A percentile compares a stretch with the other conserved stretches of the same genome.
Evolutionary conservation across 163 green algal genomes (phyloP).

Genomic region (Volvox carteri): DNA sequence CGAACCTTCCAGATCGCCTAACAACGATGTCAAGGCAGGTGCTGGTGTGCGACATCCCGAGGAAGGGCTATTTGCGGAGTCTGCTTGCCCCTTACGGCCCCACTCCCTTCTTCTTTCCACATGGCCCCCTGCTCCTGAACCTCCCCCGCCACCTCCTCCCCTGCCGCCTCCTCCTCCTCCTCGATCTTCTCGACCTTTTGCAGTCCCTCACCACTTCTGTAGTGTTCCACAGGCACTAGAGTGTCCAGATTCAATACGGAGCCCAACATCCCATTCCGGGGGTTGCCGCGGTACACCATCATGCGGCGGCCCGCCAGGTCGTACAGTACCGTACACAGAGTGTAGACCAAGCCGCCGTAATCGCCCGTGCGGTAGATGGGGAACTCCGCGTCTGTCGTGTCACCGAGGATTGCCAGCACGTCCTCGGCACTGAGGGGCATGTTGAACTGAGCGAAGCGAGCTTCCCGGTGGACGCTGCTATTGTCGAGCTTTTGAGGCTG

Average conservation of each 20-base stretch:
- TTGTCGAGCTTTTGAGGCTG: constrained; percentile 42
- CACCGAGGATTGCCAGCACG: constrained; percentile 49
- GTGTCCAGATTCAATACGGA: constrained; percentile 20
- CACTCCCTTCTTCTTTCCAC: too few relatives aligned
- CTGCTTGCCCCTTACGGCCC: neutral
- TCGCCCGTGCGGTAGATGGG: constrained; percentile 51
- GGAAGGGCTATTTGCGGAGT: too few relatives aligned
- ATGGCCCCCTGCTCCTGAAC: neutral
- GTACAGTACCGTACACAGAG: constrained; percentile 53
- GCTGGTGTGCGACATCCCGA: too few relatives aligned
- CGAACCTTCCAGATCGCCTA: too few relatives aligned
- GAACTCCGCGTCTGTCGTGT: constrained; percentile 43
- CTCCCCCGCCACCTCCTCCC: neutral
- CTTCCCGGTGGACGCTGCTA: constrained; percentile 53
- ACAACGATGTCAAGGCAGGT: too few relatives aligned
- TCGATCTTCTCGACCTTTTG: neutral
- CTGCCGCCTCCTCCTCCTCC: neutral
- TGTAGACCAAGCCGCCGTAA: constrained; percentile 48
- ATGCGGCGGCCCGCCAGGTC: constrained; percentile 25
- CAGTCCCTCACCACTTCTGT: neutral
- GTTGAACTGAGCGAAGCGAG: constrained; percentile 28
- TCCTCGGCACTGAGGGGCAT: neutral
- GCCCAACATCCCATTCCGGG: constrained; percentile 19
- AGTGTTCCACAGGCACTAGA: neutral
- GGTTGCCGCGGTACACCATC: constrained; percentile 50